Percentiles rank a stretch among this genome's conserved stretches.
These are phyloP conservation scores for Daedaleopsis sinensis DNA, from an alignment of 768 basidiomycete species.

Conservation along the genomic window DNA sequence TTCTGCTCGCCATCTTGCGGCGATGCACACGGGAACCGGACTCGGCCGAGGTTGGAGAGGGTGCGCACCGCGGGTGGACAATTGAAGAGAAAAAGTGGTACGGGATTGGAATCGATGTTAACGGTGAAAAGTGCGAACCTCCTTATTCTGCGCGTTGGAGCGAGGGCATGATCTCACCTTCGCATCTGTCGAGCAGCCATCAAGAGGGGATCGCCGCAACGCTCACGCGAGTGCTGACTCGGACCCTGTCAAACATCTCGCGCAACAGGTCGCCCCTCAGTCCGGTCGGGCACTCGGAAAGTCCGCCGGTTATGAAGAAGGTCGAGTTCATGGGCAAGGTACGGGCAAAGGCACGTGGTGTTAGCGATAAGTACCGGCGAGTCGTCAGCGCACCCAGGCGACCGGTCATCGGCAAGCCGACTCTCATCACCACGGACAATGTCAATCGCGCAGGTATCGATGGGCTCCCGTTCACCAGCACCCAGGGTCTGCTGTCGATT, in stretches of 20 bases:
- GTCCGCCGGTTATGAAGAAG: slow-evolving; percentile 68
- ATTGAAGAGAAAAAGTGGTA: slow-evolving; percentile 74
- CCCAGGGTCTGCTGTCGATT: slow-evolving; percentile 9
- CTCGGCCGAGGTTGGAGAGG: slow-evolving; percentile 60
- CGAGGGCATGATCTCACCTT: slow-evolving; percentile 14
- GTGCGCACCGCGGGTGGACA: slow-evolving; percentile 58
- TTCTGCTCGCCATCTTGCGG: slow-evolving; percentile 57
- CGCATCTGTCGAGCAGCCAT: slow-evolving; percentile 1
- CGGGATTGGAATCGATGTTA: slow-evolving; percentile 45
- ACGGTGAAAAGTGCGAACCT: slow-evolving; percentile 14
- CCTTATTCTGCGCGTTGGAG: slow-evolving; percentile 31
- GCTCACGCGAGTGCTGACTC: slow-evolving; percentile 37
- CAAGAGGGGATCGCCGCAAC: slow-evolving; percentile 1
- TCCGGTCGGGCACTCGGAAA: slow-evolving; percentile 32
- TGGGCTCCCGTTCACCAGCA: slow-evolving; percentile 14
- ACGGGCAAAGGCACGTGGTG: slow-evolving; percentile 63
- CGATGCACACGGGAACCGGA: slow-evolving; percentile 61
- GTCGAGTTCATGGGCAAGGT: slow-evolving; percentile 68
- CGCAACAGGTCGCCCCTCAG: slow-evolving; percentile 17
- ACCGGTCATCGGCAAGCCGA: slow-evolving; percentile 64
- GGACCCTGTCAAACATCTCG: slow-evolving; percentile 19
- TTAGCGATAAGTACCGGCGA: slow-evolving; percentile 58
- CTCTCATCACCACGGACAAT: slow-evolving; percentile 36
- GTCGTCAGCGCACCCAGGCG: slow-evolving; percentile 27
- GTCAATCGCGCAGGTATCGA: slow-evolving; percentile 3